Evolutionary conservation across 106 monocot genomes (phyloP).

Genomic region (Allium sativum): DNA sequence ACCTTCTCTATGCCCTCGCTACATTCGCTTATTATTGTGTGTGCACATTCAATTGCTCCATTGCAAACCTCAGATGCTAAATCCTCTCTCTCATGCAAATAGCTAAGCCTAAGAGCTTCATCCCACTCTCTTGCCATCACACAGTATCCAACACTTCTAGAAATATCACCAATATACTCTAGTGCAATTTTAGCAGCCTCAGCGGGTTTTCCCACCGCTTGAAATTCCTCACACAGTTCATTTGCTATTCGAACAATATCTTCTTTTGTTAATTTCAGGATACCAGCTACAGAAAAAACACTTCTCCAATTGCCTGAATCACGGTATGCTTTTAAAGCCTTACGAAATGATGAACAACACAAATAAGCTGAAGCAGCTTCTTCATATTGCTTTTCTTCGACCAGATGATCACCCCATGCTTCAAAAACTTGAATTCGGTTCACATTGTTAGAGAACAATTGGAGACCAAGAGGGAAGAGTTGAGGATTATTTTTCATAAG

Average conservation of each 20-base stretch:
- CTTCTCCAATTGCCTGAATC: constrained; percentile 89
- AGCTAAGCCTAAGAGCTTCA: constrained; percentile 74
- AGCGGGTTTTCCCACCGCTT: constrained; percentile 70
- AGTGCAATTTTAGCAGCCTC: constrained; percentile 82
- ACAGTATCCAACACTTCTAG: constrained; percentile 48
- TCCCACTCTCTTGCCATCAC: constrained; percentile 82
- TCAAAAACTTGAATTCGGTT: constrained; percentile 60
- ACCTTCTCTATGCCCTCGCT: constrained; percentile 69
- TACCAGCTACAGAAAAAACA: constrained; percentile 54
- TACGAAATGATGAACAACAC: constrained; percentile 60
- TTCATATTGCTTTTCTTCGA: constrained; percentile 53
- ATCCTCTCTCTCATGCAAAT: constrained; percentile 54
- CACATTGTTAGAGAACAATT: constrained; percentile 40
- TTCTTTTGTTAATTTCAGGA: constrained; percentile 32
- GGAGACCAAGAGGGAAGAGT: constrained; percentile 70
- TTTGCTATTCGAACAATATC: constrained; percentile 53
- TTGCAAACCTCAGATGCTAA: constrained; percentile 39
- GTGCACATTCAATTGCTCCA: constrained; percentile 69
- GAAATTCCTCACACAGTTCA: constrained; percentile 91
- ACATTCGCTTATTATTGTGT: constrained; percentile 50
- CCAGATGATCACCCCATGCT: constrained; percentile 89
- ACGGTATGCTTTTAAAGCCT: constrained; percentile 70
- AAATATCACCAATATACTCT: constrained; percentile 74
- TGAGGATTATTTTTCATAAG: constrained; percentile 75
- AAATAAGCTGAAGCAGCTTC: constrained; percentile 73